Conservation (phyloP, 116 monocot genomes). For the Iris pallida region DNA sequence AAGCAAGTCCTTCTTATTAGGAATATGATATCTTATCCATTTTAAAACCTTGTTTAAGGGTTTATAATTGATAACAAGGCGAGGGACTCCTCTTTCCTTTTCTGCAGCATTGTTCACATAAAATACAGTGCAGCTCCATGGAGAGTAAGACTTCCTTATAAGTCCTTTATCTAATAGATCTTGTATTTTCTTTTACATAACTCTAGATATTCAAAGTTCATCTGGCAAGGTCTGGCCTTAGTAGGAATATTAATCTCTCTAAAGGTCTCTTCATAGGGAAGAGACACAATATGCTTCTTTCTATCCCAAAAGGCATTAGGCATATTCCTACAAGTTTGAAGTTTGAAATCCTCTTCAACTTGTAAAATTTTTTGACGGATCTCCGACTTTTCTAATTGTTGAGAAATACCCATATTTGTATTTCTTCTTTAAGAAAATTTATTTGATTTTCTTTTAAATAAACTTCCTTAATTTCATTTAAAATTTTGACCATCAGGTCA, state of each 20-base stretch:
- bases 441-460: not conserved
- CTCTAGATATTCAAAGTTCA: not conserved
- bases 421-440: not conserved
- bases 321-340: not conserved
- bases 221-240: constrained; percentile 1
- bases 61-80: too few relatives aligned
- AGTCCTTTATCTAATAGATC: not conserved
- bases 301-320: not conserved
- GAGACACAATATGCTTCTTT: not conserved
- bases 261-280: not conserved
- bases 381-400: not conserved
- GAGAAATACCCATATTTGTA: not conserved
- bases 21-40: too few relatives aligned
- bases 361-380: not conserved
- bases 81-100: too few relatives aligned
- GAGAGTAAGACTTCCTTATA: not conserved
- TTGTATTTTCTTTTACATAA: constrained; percentile 1
- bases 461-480: not conserved
- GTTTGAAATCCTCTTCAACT: not conserved
- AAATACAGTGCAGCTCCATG: constrained; percentile 1
- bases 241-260: not conserved
- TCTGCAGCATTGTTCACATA: too few relatives aligned
- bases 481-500: not conserved
- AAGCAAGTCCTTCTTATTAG: too few relatives aligned
- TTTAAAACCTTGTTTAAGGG: too few relatives aligned